Evolutionary conservation across 331 rosid species (phyloP), one percentile per base, ranked within the genome.

Genomic region (Spiraea crenata): DNA sequence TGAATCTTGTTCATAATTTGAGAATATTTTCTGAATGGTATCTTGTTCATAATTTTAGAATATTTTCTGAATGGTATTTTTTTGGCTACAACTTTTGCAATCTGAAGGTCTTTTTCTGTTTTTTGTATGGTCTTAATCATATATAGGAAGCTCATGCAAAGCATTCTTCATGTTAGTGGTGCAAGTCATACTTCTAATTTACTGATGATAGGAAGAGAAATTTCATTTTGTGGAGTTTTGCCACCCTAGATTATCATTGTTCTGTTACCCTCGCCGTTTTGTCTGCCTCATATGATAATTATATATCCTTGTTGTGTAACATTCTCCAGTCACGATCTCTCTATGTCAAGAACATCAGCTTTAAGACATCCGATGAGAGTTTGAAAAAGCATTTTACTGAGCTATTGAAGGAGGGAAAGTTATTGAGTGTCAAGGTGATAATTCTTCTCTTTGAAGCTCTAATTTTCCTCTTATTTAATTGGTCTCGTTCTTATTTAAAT

Each of bases 341-440:
- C 65, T 95, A 80, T 78, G 98, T 95, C 87, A 91, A 95, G 97
- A 95, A 95, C 71, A 87, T 95, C 77, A 95, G 89, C 77, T 95
- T 95, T 77, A 87, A 77, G 85, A 89, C 98, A 7, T 69, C 93
- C 1, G 96, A 87, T 14, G 89, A 89, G 77, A 73, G 80, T 74
- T 83, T 95, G 85, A 86, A 71, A 74, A 77, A 83, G 57, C 93
- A 91, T 85, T 85, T 95, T 76, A 83, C 71, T 19, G 86, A 83
- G 63, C 88, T 71, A 77, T 17, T 89, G 77, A 86, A 89, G 84
- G 86, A 74, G 79, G 96, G 96, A 64, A 88, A 54, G 44, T 60
- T 89, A 81, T 83, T 80, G 65, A 95, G 96, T 81, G 89, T 60
- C 76, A 91, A 83, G 99, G 97, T 93, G 86, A 77, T 72, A 40